Conservation (phyloP, 345 rosid genomes). For the Citrus inodora region DNA sequence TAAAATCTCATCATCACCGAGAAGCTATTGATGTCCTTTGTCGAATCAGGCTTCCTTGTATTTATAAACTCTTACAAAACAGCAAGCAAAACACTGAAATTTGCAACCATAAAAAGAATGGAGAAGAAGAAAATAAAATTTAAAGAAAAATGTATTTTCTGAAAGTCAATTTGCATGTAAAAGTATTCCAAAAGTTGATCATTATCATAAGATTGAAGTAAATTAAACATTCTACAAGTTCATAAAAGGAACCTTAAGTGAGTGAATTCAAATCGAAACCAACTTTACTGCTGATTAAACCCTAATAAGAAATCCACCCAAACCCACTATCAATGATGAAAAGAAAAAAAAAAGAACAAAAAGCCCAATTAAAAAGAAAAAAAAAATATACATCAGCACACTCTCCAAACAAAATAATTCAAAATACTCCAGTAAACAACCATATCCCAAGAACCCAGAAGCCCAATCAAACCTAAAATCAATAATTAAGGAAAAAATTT, state of each 20-base stretch:
- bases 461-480: slow-evolving; percentile 5
- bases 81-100: not conserved
- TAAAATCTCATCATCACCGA: not conserved
- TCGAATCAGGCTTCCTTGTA: not conserved
- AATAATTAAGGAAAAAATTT: not conserved
- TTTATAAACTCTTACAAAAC: not conserved
- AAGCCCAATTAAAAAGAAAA: not conserved
- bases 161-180: not conserved
- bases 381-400: not conserved
- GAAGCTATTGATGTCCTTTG: not conserved
- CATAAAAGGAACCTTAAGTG: not conserved
- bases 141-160: not conserved
- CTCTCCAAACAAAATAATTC: not conserved
- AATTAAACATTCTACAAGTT: not conserved
- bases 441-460: not conserved
- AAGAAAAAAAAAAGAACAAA: not conserved
- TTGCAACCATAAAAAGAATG: not conserved
- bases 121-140: not conserved
- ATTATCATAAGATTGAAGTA: not conserved
- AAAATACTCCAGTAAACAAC: not conserved
- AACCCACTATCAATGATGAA: not conserved
- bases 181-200: not conserved
- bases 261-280: not conserved
- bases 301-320: slow-evolving; percentile 1
- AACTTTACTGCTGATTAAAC: not conserved